Base-by-base conservation (phyloP, 2,329 filamentous ascomycete genomes). In the Pyrenophora teres region DNA sequence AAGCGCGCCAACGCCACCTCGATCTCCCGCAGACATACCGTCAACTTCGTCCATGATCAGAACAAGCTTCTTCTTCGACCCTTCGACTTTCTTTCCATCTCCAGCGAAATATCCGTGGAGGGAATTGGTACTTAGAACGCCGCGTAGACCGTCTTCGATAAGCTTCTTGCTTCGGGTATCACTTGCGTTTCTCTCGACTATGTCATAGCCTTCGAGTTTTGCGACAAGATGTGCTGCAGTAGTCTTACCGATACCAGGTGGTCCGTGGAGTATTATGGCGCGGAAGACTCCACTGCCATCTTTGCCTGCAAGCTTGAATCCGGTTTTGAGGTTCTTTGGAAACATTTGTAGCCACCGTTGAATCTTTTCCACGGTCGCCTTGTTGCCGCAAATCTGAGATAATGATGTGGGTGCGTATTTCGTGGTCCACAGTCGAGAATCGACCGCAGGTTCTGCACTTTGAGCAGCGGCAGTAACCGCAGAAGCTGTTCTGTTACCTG, bases 1-100 rank as follows among this genome's bases (percentile, higher is more conserved):
- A 50, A 99, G 81, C 25, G 94, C 94, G 43, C 92, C 94, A 40
- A 99, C 94, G 73, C 94, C 94, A 60, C 94, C 94, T 55, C 94
- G 87, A 71, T 99, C 94, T 69, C 94, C 94, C 31, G 91, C 92
- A 55, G 93, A 97, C 94, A 99, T 97, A 45, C 94, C 94, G 67
- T 99, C 94, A 4, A 99, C 94, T 75, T 99, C 94, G 64, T 99
- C 94, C 94, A 99, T 97, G 76, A 99, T 91, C 41, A 99, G 78
- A 5, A 97, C 90, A 30, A 97, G 86, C 64, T 97, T 97, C 79
- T 95, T 96, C 79, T 94, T 97, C 13, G 81, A 81, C 4, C 79
- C 76, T 38, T 97, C 88, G 3, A 96, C 86, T 50, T 87, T 83
- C 74, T 94, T 90, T 19, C 89, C 89, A 49, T 92, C 89, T 2